Percentiles rank a stretch among this genome's conserved stretches.
Conservation (phyloP, 371 early-diverging fungal species). For the Enteropsectra breve region DNA sequence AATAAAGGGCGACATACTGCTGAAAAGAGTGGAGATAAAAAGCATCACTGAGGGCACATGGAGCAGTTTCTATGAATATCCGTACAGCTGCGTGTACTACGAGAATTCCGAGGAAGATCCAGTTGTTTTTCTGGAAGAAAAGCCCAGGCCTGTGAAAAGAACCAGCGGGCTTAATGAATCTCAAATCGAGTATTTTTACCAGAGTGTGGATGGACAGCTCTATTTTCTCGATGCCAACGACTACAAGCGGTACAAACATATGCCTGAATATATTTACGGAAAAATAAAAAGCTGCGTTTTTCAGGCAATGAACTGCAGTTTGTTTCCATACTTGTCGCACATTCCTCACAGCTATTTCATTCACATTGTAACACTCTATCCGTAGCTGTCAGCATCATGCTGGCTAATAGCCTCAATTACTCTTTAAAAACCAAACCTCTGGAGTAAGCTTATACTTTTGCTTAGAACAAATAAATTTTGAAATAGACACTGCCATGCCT, state of each 20-base stretch:
- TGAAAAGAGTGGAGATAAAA: background rate
- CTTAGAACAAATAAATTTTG: too few relatives aligned
- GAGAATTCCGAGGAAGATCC: background rate
- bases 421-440: too few relatives aligned
- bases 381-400: too few relatives aligned
- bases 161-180: background rate
- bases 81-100: constrained; percentile 1
- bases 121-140: background rate
- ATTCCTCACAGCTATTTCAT: background rate
- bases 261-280: constrained; percentile 11
- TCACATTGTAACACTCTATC: background rate
- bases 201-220: constrained; percentile 14
- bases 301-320: background rate
- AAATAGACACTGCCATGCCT: too few relatives aligned
- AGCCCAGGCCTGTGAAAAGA: background rate
- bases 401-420: too few relatives aligned
- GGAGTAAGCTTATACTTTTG: too few relatives aligned
- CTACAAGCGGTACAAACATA: background rate
- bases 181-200: constrained; percentile 10
- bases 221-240: constrained; percentile 7
- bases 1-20: background rate
- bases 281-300: background rate
- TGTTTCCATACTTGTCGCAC: background rate
- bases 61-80: constrained; percentile 5
- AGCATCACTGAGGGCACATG: background rate